Evolutionary conservation across 1,139 yeast species (phyloP), one percentile per base, ranked within the genome.

Genomic region (Schwanniomyces etchellsii): DNA sequence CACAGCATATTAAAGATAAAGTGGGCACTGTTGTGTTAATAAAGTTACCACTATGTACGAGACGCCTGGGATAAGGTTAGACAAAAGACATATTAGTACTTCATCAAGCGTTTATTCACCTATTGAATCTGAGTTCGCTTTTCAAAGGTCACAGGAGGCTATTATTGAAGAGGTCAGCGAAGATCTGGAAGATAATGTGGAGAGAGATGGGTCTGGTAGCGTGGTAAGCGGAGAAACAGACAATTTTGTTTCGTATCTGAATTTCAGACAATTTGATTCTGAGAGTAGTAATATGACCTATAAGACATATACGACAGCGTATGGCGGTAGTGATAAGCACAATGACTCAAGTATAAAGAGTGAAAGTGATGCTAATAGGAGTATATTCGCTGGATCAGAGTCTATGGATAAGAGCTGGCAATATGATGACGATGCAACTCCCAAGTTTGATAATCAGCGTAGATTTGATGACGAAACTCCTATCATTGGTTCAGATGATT

Each of bases 301-400:
- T 33, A 50, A 47, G 29, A 34, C 28, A 27, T 26, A 16, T 15
- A 26, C 17, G 23, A 26, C 28, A 5, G 28, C 28, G 7, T 5
- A 14, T 5, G 34, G 40, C 14, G 39, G 35, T 26, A 27, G 37
- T n/a, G 20, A 29, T n/a, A 31, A 33, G 14, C 40, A 30, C 7
- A 63, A 56, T 2, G 55, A 66, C 33, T 59, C 60, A 36, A 46
- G 60, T 2, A 56, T 65, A 24, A 61, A 60, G 28, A 60, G 58
- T 38, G 47, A 55, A 9, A 55, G 64, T 13, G 39, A 59, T n/a
- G 37, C 60, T 20, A 47, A 51, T 25, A 50, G 49, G 20, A 36
- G 37, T 16, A 29, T 43, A 16, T 27, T 16, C 3, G 40, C 36
- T 13, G 31, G 34, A 6, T 32, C 35, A 17, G 35, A 29, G 14